Conservation (phyloP, 352 stramenopile genomes). For the Phytophthora pistaciae region DNA sequence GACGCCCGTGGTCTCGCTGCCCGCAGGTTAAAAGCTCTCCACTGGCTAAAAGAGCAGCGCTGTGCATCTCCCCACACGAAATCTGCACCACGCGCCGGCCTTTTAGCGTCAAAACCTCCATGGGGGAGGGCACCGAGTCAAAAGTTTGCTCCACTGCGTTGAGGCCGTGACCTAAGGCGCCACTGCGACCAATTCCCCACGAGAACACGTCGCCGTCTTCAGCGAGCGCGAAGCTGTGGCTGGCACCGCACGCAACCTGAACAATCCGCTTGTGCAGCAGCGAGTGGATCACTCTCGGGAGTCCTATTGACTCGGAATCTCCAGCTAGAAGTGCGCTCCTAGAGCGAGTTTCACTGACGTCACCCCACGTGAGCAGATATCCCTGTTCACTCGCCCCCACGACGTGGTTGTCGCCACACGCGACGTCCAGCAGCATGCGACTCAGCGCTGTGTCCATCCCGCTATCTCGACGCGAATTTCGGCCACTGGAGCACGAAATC, state of each 20-base stretch:
- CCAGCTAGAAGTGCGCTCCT: conserved; percentile 21
- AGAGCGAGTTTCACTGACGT: conserved; percentile 48
- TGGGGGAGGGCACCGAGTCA: conserved; percentile 47
- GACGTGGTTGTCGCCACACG: conserved; percentile 66
- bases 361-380: conserved; percentile 82
- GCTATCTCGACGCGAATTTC: conserved; percentile 10
- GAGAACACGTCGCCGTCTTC: conserved; percentile 76
- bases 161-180: conserved; percentile 65
- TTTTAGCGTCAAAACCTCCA: conserved; percentile 63
- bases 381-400: conserved; percentile 77
- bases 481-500: conserved; percentile 5
- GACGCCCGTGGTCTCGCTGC: conserved; percentile 61
- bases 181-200: conserved; percentile 64
- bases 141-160: conserved; percentile 42
- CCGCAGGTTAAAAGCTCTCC: conserved; percentile 70
- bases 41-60: conserved; percentile 47
- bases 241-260: conserved; percentile 67
- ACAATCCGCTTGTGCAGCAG: conserved; percentile 71
- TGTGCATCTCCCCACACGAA: conserved; percentile 73
- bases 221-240: conserved; percentile 66
- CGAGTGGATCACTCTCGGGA: conserved; percentile 44
- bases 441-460: conserved; percentile 49
- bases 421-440: conserved; percentile 66
- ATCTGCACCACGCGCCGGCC: conserved; percentile 47
- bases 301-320: conserved; percentile 1